phyloP scores from a whole-genome alignment of 495 filamentous ascomycete species.

The Tuber aestivum region DNA sequence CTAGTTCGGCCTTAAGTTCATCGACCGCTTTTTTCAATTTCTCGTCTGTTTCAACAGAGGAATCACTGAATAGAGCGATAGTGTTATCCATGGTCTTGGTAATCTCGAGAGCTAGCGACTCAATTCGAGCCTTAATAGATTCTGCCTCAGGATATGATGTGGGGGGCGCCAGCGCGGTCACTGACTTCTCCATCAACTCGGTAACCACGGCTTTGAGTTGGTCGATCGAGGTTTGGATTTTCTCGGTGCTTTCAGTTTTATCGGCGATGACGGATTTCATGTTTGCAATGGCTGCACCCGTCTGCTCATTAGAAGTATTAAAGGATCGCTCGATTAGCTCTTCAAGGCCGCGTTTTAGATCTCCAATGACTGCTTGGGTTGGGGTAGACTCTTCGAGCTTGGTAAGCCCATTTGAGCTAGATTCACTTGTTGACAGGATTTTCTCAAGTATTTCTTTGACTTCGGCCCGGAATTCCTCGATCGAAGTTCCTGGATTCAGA shows the following conservation, averaged over 20 bases:
- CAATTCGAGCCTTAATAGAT: slow-evolving; percentile 52
- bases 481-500: slow-evolving; percentile 22
- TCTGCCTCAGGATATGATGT: slow-evolving; percentile 62
- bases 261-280: slow-evolving; percentile 47
- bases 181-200: slow-evolving; percentile 50
- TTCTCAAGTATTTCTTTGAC: slow-evolving; percentile 34
- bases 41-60: slow-evolving; percentile 28
- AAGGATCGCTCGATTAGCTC: slow-evolving; percentile 35
- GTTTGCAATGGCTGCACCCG: slow-evolving; percentile 25
- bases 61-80: slow-evolving; percentile 46
- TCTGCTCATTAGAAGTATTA: slow-evolving; percentile 30
- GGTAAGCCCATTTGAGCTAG: slow-evolving; percentile 21
- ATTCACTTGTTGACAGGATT: slow-evolving; percentile 20
- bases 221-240: slow-evolving; percentile 60
- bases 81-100: slow-evolving; percentile 67
- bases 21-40: slow-evolving; percentile 31
- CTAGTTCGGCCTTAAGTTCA: slow-evolving; percentile 30
- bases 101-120: slow-evolving; percentile 49
- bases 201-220: slow-evolving; percentile 58
- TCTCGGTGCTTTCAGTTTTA: slow-evolving; percentile 60
- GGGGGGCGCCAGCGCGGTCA: slow-evolving; percentile 64
- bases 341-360: slow-evolving; percentile 29
- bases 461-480: slow-evolving; percentile 31
- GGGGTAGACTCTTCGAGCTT: slow-evolving; percentile 31
- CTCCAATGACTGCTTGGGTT: slow-evolving; percentile 25